Percentiles rank a stretch among this genome's conserved stretches.
These are phyloP conservation scores for Helminthosporium solani DNA, from an alignment of 2,329 filamentous ascomycete species.

Conservation along the genomic window DNA sequence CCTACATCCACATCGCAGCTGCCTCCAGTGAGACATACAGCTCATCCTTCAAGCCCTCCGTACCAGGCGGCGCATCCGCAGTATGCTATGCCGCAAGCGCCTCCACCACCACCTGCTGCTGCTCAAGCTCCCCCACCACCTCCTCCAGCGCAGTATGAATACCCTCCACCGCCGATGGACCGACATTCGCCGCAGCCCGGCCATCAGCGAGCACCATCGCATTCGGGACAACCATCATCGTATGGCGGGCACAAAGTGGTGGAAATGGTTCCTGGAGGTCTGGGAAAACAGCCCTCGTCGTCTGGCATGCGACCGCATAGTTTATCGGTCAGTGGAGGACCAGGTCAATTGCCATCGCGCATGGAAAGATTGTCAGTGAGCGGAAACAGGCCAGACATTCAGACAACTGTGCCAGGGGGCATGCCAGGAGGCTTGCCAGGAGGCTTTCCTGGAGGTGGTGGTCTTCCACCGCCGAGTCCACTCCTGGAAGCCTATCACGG, in stretches of 20 bases:
- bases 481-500: conserved; percentile 89
- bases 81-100: conserved; percentile 29
- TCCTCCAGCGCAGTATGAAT: conserved; percentile 19
- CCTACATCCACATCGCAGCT: conserved; percentile 22
- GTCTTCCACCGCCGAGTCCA: conserved; percentile 71
- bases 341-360: conserved; percentile 34
- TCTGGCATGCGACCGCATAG: conserved; percentile 37
- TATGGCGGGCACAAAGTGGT: conserved; percentile 41
- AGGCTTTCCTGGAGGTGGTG: conserved; percentile 13
- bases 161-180: conserved; percentile 37
- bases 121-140: conserved; percentile 11
- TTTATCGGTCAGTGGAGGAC: conserved; percentile 29
- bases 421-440: conserved; percentile 27
- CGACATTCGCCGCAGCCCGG: conserved; percentile 26
- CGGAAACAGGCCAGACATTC: conserved; percentile 46
- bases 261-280: conserved; percentile 46
- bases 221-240: conserved; percentile 17
- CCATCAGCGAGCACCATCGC: conserved; percentile 26
- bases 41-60: conserved; percentile 23
- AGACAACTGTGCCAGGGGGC: conserved; percentile 38
- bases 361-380: conserved; percentile 52
- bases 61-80: conserved; percentile 24
- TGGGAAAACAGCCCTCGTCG: conserved; percentile 33
- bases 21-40: conserved; percentile 26
- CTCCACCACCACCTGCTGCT: conserved; percentile 12